These are phyloP conservation scores for Paramecium bursaria DNA, from an alignment of 73 alveolate genomes.

Conservation along the genomic window DNA sequence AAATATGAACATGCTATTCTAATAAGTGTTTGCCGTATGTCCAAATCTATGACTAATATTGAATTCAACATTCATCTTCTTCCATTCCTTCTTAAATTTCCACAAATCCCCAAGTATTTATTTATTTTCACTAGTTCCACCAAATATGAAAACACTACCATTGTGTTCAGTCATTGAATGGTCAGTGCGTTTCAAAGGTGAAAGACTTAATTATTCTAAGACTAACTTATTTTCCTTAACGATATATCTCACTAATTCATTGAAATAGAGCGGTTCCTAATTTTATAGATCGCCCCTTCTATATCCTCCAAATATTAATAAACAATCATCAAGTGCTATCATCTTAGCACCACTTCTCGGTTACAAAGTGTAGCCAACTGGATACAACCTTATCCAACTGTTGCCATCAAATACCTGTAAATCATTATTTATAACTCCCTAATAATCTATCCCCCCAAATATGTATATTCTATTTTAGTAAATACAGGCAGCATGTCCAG, in stretches of 20 bases:
- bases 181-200: conserved; percentile 73
- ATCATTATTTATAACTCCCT: conserved; percentile 75
- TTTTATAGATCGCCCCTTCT: too few relatives aligned
- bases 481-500: conserved; percentile 80
- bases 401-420: conserved; percentile 47
- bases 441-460: conserved; percentile 87
- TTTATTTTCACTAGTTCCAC: conserved; percentile 78
- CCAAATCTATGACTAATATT: conserved; percentile 88
- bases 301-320: conserved; percentile 86
- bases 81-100: conserved; percentile 18
- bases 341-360: conserved; percentile 80
- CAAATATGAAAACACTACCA: conserved; percentile 66
- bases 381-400: conserved; percentile 61
- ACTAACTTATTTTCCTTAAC: conserved; percentile 53
- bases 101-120: conserved; percentile 21
- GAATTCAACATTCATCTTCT: conserved; percentile 2
- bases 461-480: conserved; percentile 71
- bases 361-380: conserved; percentile 71
- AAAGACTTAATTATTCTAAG: conserved; percentile 62
- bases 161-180: conserved; percentile 73
- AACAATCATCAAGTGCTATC: conserved; percentile 61
- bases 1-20: conserved; percentile 82
- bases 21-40: conserved; percentile 86
- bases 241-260: conserved; percentile 80
- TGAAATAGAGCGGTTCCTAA: conserved; percentile 88